Conservation (phyloP, 108 stramenopile species). For the Cyclotella baltica region DNA sequence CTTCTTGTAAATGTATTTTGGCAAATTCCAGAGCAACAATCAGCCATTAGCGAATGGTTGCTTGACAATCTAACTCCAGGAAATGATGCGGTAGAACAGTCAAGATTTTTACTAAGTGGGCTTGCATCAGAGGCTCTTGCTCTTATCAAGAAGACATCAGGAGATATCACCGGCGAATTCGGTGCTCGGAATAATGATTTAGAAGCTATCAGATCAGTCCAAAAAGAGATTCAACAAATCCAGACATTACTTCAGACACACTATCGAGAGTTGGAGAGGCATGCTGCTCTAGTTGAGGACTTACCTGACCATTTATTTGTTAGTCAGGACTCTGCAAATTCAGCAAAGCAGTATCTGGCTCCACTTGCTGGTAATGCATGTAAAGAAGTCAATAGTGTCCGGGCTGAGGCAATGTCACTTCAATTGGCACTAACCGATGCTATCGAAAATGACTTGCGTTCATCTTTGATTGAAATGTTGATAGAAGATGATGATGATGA, state of each 20-base stretch:
- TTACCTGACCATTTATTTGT: slow-evolving; percentile 59
- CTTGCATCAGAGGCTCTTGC: slow-evolving; percentile 55
- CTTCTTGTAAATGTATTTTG: slow-evolving; percentile 72
- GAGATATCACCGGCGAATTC: slow-evolving; percentile 60
- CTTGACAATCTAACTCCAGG: slow-evolving; percentile 69
- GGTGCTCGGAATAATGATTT: slow-evolving; percentile 69
- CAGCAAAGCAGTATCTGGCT: slow-evolving; percentile 62
- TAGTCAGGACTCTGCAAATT: slow-evolving; percentile 57
- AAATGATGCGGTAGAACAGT: slow-evolving; percentile 34
- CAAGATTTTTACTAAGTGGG: slow-evolving; percentile 64
- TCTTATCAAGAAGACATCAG: slow-evolving; percentile 62
- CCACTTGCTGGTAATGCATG: slow-evolving; percentile 52
- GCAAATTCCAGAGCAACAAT: slow-evolving; percentile 63
- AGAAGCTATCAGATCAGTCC: slow-evolving; percentile 47
- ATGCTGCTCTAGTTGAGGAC: slow-evolving; percentile 48
- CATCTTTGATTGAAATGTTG: slow-evolving; percentile 57
- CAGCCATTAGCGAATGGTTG: slow-evolving; percentile 64
- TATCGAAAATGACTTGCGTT: slow-evolving; percentile 45
- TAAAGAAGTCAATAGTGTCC: slow-evolving; percentile 25
- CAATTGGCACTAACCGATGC: slow-evolving; percentile 25
- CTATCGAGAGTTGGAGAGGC: slow-evolving; percentile 50
- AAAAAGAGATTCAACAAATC: slow-evolving; percentile 50
- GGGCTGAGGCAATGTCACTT: slow-evolving; percentile 45
- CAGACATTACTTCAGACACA: slow-evolving; percentile 40
- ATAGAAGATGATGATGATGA: slow-evolving; percentile 30